A percentile compares a stretch with the other conserved stretches of the same genome.
Evolutionary conservation across 495 filamentous ascomycete species (phyloP).

Genomic region (Penicillium longicatenatum): DNA sequence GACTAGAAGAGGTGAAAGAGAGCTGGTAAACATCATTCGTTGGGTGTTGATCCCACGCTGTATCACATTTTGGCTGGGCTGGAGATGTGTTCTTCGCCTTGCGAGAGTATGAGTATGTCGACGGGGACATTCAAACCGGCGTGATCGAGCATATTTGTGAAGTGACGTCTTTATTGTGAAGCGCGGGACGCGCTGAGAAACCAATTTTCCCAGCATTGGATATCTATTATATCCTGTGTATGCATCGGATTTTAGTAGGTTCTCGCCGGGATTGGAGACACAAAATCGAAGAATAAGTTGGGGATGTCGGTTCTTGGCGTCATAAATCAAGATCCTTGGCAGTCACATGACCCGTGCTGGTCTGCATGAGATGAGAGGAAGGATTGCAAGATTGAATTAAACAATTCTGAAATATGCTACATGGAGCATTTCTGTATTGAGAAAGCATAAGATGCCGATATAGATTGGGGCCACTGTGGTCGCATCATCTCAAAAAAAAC

Average conservation of each 20-base stretch:
- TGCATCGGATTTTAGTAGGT: neutral
- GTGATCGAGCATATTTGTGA: neutral
- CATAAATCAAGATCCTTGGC: neutral
- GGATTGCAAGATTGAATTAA: too few relatives aligned
- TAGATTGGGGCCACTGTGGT: too few relatives aligned
- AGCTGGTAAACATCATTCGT: constrained; percentile 14
- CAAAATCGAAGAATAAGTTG: neutral
- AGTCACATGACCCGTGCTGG: too few relatives aligned
- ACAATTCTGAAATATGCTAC: too few relatives aligned
- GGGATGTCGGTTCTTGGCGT: neutral
- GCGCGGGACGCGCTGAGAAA: neutral
- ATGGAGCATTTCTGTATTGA: too few relatives aligned
- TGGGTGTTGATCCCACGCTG: neutral
- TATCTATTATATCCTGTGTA: neutral
- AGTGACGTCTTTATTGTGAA: neutral
- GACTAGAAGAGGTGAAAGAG: constrained; percentile 56
- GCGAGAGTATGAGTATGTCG: neutral
- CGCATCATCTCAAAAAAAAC: too few relatives aligned
- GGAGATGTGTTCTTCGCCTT: neutral
- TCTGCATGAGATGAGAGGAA: too few relatives aligned
- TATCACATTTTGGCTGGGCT: neutral
- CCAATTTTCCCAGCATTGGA: neutral
- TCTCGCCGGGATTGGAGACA: neutral
- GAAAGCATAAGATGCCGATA: too few relatives aligned
- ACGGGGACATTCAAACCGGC: neutral